phyloP scores from a whole-genome alignment of 2,329 filamentous ascomycete genomes.

The Hymenoscyphus fraxineus region DNA sequence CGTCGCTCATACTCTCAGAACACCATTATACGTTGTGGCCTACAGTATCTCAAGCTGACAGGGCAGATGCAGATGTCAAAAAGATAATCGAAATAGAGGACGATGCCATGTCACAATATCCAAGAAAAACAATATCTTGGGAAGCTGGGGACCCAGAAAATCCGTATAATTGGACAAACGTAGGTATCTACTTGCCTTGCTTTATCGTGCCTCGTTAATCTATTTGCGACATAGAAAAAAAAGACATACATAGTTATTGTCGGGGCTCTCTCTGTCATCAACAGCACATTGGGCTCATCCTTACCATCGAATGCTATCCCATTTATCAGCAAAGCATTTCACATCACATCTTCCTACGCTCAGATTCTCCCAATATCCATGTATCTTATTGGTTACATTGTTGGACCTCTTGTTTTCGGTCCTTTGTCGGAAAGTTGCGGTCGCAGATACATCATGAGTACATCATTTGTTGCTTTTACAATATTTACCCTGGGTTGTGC shows the following conservation, averaged over 20 bases:
- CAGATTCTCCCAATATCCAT: constrained; percentile 57
- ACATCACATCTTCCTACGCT: constrained; percentile 42
- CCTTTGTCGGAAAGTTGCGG: constrained; percentile 65
- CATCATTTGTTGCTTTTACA: constrained; percentile 65
- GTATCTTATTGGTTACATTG: constrained; percentile 60
- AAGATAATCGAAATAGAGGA: constrained; percentile 43
- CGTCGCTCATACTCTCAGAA: constrained; percentile 9
- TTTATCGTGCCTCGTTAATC: neutral
- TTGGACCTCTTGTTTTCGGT: constrained; percentile 55
- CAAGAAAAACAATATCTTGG: constrained; percentile 31
- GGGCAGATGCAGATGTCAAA: constrained; percentile 40
- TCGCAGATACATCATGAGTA: constrained; percentile 54
- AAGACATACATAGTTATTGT: constrained; percentile 53
- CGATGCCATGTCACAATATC: constrained; percentile 30
- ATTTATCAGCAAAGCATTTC: constrained; percentile 55
- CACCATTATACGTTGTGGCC: constrained; percentile 20
- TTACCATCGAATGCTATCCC: constrained; percentile 61
- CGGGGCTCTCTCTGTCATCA: constrained; percentile 58
- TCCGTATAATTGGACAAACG: constrained; percentile 33
- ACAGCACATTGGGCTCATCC: constrained; percentile 63
- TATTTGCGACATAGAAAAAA: constrained; percentile 39
- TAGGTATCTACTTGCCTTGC: constrained; percentile 12
- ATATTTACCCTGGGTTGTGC: constrained; percentile 63
- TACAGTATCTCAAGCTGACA: constrained; percentile 34
- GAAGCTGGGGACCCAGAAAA: constrained; percentile 31